These are phyloP conservation scores for Hevea brasiliensis DNA, from an alignment of 345 rosid genomes.

Conservation along the genomic window DNA sequence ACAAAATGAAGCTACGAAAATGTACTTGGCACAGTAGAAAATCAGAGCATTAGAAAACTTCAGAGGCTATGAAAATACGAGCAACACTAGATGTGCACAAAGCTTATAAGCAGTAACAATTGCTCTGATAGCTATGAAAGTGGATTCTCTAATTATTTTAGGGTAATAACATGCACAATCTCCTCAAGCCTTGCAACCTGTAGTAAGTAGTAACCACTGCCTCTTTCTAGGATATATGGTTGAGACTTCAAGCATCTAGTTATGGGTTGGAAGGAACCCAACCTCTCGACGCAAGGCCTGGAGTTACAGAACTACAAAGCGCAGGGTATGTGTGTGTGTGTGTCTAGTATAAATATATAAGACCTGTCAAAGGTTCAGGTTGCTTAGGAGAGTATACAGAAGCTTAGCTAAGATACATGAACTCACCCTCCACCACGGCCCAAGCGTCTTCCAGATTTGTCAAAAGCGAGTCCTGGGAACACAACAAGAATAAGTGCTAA, in stretches of 20 bases:
- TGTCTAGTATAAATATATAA: not conserved
- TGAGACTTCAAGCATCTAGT: not conserved
- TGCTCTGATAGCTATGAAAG: not conserved
- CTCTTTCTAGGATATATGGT: not conserved
- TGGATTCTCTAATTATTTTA: not conserved
- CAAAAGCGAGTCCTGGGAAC: slow-evolving; percentile 90
- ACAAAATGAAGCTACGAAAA: not conserved
- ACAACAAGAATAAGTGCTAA: not conserved
- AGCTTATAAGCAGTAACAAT: not conserved
- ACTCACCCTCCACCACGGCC: slow-evolving; percentile 97
- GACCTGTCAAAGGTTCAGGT: not conserved
- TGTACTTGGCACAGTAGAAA: not conserved
- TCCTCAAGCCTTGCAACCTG: not conserved
- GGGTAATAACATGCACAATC: not conserved
- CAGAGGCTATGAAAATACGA: not conserved
- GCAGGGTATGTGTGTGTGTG: too few species aligned
- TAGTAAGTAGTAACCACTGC: not conserved
- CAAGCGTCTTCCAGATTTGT: slow-evolving; percentile 79
- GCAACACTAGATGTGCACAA: not conserved
- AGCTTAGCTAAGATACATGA: not conserved
- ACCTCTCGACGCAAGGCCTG: not conserved
- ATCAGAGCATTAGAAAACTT: not conserved
- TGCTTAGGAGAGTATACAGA: not conserved
- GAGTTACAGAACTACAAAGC: not conserved
- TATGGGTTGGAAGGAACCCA: not conserved